These are phyloP conservation scores for Hanseniaspora uvarum DNA, from an alignment of 1,139 yeast species.

Conservation along the genomic window DNA sequence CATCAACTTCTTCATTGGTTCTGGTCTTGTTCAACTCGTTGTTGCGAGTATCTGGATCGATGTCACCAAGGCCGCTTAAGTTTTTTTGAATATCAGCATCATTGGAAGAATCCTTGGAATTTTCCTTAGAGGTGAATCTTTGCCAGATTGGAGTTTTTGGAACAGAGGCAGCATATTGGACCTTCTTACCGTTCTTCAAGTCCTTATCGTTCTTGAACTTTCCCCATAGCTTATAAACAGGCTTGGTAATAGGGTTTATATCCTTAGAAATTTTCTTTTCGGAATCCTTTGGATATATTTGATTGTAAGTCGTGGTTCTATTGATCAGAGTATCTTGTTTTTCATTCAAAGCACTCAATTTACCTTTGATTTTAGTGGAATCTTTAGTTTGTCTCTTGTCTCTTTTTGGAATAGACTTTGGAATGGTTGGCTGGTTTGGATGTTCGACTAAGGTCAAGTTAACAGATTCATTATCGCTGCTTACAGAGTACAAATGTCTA, in stretches of 20 bases:
- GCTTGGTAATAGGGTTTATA: constrained; percentile 9
- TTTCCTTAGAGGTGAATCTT: background rate
- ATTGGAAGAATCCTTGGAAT: no score
- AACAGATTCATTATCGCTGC: background rate
- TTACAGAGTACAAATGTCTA: background rate
- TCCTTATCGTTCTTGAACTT: constrained; percentile 11
- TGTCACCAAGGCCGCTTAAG: background rate
- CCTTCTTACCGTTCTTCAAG: constrained; percentile 11
- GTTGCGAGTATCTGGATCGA: constrained; percentile 7
- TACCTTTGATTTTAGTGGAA: constrained; percentile 7
- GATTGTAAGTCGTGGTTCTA: constrained; percentile 3
- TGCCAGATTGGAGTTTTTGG: constrained; percentile 14
- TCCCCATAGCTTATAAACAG: constrained; percentile 14
- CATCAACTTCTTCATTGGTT: constrained; percentile 1
- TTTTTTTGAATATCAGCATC: background rate
- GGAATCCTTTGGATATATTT: background rate
- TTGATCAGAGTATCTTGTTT: constrained; percentile 8
- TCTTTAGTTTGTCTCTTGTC: constrained; percentile 13
- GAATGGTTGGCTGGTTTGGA: constrained; percentile 12
- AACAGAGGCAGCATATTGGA: background rate
- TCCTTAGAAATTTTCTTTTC: constrained; percentile 5
- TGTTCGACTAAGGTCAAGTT: constrained; percentile 8
- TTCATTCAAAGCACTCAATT: background rate
- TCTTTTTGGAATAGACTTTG: constrained; percentile 10
- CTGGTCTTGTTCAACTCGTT: background rate